Percentiles rank a stretch among this genome's conserved stretches.
Conservation (phyloP, 495 filamentous ascomycete species). For the Penicillium soppii region DNA sequence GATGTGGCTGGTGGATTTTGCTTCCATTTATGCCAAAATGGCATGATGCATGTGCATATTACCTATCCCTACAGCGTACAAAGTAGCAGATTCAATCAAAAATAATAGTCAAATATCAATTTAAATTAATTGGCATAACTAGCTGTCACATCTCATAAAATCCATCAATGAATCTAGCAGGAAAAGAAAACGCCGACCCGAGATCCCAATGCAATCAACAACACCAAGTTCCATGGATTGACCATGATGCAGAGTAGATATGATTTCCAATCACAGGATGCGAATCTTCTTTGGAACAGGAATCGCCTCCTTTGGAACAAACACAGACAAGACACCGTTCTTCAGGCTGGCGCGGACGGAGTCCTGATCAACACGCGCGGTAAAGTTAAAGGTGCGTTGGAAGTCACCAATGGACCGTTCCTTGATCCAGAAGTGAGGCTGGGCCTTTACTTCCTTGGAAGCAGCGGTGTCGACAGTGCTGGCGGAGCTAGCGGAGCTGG, state of each 20-base stretch:
- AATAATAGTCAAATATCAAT: neutral
- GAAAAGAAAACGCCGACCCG: neutral
- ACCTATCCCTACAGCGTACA: no score
- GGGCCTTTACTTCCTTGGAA: slow-evolving; percentile 27
- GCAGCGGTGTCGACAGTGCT: slow-evolving; percentile 11
- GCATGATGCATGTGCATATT: neutral
- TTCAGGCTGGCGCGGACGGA: slow-evolving; percentile 70
- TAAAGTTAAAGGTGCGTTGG: slow-evolving; percentile 75
- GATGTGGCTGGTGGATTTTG: neutral
- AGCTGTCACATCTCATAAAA: neutral
- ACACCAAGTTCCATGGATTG: neutral
- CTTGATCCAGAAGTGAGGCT: slow-evolving; percentile 69
- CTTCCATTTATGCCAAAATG: neutral
- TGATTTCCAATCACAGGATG: slow-evolving; percentile 45
- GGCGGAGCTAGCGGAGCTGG: slow-evolving; percentile 4
- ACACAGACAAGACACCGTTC: slow-evolving; percentile 69
- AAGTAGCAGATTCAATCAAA: neutral
- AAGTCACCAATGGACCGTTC: slow-evolving; percentile 84
- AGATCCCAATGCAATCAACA: slow-evolving; percentile 4
- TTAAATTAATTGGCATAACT: neutral
- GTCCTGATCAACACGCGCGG: slow-evolving; percentile 71
- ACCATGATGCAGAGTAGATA: neutral
- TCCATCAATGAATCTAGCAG: neutral
- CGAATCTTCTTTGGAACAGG: slow-evolving; percentile 52
- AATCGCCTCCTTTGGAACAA: slow-evolving; percentile 73